Conservation (phyloP, 352 stramenopile species). For the Nothophytophthora sp. region DNA sequence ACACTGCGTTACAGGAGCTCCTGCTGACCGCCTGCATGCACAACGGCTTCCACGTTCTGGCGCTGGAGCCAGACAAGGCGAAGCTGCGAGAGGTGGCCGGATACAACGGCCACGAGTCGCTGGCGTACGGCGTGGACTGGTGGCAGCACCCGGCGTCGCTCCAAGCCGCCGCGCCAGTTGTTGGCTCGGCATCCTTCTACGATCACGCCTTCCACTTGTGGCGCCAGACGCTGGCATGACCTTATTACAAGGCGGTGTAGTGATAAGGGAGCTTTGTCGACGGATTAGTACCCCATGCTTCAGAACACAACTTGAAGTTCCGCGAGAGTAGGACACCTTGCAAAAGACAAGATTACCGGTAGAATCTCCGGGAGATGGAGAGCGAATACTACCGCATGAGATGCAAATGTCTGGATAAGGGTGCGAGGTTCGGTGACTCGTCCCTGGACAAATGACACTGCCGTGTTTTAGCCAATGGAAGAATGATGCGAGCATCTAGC, state of each 20-base stretch:
- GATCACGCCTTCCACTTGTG: constrained; percentile 79
- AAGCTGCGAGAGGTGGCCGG: constrained; percentile 20
- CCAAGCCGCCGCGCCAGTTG: constrained; percentile 34
- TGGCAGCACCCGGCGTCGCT: constrained; percentile 52
- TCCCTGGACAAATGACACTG: no score
- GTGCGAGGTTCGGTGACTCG: no score
- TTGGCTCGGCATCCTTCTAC: constrained; percentile 86
- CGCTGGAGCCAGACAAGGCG: constrained; percentile 5
- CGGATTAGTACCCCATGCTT: constrained; percentile 5
- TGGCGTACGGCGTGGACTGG: constrained; percentile 89
- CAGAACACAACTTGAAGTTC: no score
- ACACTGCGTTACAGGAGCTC: constrained; percentile 38
- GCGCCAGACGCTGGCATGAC: constrained; percentile 20
- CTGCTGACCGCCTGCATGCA: constrained; percentile 86
- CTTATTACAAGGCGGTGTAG: constrained; percentile 16
- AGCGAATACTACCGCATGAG: no score
- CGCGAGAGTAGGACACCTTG: no score
- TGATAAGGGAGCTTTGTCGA: no score
- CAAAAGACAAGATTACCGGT: no score
- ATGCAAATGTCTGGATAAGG: no score
- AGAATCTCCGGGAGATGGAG: no score
- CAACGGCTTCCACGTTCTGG: constrained; percentile 83
- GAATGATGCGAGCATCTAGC: no score
- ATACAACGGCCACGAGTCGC: constrained; percentile 70
- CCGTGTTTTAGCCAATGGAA: no score